Conservation (phyloP, 371 early-diverging fungal genomes). For the Rhizopus delemar region DNA sequence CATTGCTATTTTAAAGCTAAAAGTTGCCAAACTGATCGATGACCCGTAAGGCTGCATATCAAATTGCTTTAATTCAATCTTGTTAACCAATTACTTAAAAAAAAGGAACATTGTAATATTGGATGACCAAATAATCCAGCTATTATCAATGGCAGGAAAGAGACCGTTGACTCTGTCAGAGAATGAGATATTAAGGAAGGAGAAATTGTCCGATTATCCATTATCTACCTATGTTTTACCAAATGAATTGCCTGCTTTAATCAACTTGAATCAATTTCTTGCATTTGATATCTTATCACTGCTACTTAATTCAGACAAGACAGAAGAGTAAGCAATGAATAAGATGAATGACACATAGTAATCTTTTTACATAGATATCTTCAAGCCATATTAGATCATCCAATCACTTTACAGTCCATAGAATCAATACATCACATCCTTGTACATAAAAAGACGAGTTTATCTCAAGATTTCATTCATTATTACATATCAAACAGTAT, state of each 20-base stretch:
- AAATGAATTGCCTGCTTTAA: conserved; percentile 24
- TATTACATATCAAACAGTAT: conserved; percentile 68
- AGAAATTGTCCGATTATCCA: conserved; percentile 16
- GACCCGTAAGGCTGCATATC: conserved; percentile 33
- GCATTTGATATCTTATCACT: conserved; percentile 33
- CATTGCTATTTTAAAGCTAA: conserved; percentile 16
- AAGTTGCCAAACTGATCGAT: conserved; percentile 32
- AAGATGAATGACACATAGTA: not conserved
- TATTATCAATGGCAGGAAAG: conserved; percentile 24
- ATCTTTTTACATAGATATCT: conserved; percentile 13
- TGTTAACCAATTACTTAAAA: not conserved
- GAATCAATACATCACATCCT: conserved; percentile 68
- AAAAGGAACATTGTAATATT: conserved; percentile 7
- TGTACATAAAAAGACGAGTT: conserved; percentile 18
- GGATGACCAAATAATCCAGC: conserved; percentile 4
- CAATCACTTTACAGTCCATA: conserved; percentile 46
- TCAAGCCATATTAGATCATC: conserved; percentile 29
- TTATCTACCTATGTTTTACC: conserved; percentile 18
- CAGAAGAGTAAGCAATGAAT: conserved; percentile 13
- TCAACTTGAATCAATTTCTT: conserved; percentile 42
- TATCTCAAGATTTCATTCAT: conserved; percentile 62
- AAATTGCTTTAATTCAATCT: not conserved
- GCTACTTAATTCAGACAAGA: conserved; percentile 18
- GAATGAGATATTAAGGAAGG: conserved; percentile 32
- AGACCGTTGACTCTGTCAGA: conserved; percentile 45